Conservation (phyloP, 768 basidiomycete species). For the Lactarius pseudohatsudake region DNA sequence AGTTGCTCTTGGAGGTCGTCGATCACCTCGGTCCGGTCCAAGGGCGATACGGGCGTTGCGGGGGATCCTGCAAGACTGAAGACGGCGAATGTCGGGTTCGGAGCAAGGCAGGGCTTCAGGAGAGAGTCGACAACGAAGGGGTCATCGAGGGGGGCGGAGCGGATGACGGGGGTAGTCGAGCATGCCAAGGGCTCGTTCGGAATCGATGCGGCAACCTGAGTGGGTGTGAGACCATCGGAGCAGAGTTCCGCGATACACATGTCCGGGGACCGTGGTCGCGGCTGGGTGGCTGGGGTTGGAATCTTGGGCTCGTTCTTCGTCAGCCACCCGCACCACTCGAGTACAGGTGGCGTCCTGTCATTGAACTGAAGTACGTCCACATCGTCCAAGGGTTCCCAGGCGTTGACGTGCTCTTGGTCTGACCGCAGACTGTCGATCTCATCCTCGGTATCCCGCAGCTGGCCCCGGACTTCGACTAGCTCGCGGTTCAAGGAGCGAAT, state of each 20-base stretch:
- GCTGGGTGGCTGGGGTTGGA: neutral
- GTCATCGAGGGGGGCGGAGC: neutral
- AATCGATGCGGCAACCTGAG: neutral
- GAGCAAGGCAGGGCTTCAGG: neutral
- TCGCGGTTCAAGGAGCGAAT: slow-evolving; percentile 7
- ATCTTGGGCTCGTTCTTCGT: neutral
- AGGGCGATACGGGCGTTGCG: neutral
- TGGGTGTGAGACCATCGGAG: neutral
- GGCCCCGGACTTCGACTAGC: slow-evolving; percentile 2
- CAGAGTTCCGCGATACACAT: slow-evolving; percentile 6
- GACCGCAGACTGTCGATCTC: neutral
- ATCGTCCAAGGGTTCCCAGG: slow-evolving; percentile 1
- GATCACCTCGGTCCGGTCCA: neutral
- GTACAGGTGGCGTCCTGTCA: slow-evolving; percentile 1
- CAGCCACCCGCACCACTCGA: slow-evolving; percentile 8
- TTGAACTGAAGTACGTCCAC: neutral
- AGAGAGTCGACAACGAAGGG: slow-evolving; percentile 7
- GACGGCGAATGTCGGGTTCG: slow-evolving; percentile 1
- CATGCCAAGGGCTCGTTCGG: neutral
- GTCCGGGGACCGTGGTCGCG: neutral
- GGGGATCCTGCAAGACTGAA: neutral
- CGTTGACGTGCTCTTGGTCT: neutral
- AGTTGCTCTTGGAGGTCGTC: slow-evolving; percentile 6
- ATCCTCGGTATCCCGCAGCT: neutral
- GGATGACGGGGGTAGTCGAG: neutral